A percentile compares a stretch with the other conserved stretches of the same genome.
These are phyloP conservation scores for Pseudogymnoascus sp. DNA, from an alignment of 2,329 filamentous ascomycete species.

Conservation along the genomic window DNA sequence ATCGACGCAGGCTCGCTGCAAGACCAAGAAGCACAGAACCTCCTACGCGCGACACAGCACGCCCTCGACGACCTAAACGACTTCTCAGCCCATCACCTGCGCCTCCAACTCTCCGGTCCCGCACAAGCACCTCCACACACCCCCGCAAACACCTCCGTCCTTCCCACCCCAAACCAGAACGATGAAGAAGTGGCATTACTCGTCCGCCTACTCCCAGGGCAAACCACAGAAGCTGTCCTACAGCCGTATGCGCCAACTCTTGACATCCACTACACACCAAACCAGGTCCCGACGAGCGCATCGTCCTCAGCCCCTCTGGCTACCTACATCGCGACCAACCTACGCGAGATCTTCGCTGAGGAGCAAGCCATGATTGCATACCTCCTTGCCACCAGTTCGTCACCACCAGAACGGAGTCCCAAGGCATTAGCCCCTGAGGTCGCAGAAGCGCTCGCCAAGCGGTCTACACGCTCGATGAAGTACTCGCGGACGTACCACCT, in stretches of 20 bases:
- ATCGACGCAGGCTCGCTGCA: slow-evolving; percentile 62
- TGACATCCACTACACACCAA: slow-evolving; percentile 68
- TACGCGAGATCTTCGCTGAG: slow-evolving; percentile 73
- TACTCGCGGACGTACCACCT: slow-evolving; percentile 92
- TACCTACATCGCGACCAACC: slow-evolving; percentile 67
- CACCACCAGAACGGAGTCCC: slow-evolving; percentile 40
- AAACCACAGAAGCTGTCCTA: slow-evolving; percentile 52
- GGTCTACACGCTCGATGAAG: slow-evolving; percentile 77
- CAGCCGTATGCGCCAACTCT: slow-evolving; percentile 63
- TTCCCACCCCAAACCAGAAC: slow-evolving; percentile 18
- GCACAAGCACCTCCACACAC: slow-evolving; percentile 23
- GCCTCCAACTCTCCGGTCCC: slow-evolving; percentile 49
- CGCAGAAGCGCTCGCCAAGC: slow-evolving; percentile 52
- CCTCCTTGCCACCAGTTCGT: slow-evolving; percentile 54
- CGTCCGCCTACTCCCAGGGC: slow-evolving; percentile 60
- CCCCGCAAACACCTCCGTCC: slow-evolving; percentile 20
- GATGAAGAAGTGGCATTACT: slow-evolving; percentile 54
- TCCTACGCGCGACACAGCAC: slow-evolving; percentile 75
- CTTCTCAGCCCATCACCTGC: slow-evolving; percentile 75
- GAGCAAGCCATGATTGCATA: slow-evolving; percentile 81
- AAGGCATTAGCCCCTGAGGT: slow-evolving; percentile 43
- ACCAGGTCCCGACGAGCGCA: slow-evolving; percentile 56
- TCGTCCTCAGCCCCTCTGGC: slow-evolving; percentile 68
- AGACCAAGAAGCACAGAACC: slow-evolving; percentile 58
- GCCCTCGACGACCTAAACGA: slow-evolving; percentile 80